phyloP scores from a whole-genome alignment of 148 eudicot genomes.

The Persicaria tinctoria region DNA sequence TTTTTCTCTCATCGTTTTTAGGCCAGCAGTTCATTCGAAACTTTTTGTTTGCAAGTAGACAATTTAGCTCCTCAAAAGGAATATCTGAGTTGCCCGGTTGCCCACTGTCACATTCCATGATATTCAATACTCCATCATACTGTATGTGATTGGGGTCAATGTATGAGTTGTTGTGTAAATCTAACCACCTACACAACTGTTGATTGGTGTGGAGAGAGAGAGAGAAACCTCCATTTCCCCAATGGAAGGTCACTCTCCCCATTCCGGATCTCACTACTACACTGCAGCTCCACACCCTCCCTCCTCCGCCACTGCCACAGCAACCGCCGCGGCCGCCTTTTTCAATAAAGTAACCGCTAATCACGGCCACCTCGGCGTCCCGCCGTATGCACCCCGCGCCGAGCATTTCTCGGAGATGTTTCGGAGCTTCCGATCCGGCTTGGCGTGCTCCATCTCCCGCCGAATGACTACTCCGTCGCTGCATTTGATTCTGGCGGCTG shows the following conservation, averaged over 20 bases:
- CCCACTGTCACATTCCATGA: no score
- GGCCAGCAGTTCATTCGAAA: no score
- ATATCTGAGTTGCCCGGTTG: no score
- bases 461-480: not conserved
- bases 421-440: slow-evolving; percentile 1
- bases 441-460: slow-evolving; percentile 10
- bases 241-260: slow-evolving; percentile 5
- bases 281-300: slow-evolving; percentile 1
- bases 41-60: no score
- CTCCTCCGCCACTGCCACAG: not conserved
- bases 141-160: no score
- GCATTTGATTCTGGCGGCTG: slow-evolving; percentile 11
- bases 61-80: no score
- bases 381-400: not conserved
- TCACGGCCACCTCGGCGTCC: not conserved
- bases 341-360: not conserved
- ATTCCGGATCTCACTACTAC: not conserved
- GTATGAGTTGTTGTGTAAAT: no score
- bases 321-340: not conserved
- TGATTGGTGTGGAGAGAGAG: not conserved
- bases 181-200: no score
- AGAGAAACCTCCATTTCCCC: not conserved
- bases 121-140: no score
- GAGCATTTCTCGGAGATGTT: slow-evolving; percentile 5
- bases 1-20: no score